A percentile compares a stretch with the other conserved stretches of the same genome.
These are phyloP conservation scores for Saturnispora sanitii DNA, from an alignment of 805 yeast species.

Conservation along the genomic window DNA sequence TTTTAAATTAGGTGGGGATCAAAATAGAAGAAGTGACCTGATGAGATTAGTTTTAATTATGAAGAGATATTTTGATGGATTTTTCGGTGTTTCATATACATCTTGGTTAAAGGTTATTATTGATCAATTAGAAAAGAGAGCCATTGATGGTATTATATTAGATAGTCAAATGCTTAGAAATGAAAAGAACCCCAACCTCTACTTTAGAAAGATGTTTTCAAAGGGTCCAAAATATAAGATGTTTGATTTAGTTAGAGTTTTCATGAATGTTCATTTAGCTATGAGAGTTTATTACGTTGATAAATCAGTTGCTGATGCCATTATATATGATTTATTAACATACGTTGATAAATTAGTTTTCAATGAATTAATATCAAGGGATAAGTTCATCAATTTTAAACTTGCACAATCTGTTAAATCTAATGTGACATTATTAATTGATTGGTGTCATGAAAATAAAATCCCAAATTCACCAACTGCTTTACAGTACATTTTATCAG, in stretches of 20 bases:
- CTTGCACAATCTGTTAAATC: constrained; percentile 6
- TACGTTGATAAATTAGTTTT: constrained; percentile 10
- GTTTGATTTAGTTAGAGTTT: constrained; percentile 9
- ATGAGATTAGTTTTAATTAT: constrained; percentile 11
- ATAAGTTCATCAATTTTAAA: constrained; percentile 6
- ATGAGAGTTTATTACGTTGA: constrained; percentile 10
- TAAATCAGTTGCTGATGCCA: constrained; percentile 2
- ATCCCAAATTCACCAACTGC: constrained; percentile 12
- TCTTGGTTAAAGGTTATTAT: constrained; percentile 11
- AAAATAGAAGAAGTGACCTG: constrained; percentile 10
- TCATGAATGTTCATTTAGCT: constrained; percentile 8
- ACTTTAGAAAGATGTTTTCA: constrained; percentile 6
- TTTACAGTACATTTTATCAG: constrained; percentile 9
- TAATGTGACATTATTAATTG: constrained; percentile 9
- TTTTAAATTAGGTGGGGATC: constrained; percentile 2
- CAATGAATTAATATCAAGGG: constrained; percentile 9
- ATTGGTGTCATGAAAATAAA: constrained; percentile 12
- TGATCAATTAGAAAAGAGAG: constrained; percentile 7
- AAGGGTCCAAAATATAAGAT: constrained; percentile 9
- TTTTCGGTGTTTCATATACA: constrained; percentile 12
- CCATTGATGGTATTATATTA: constrained; percentile 8
- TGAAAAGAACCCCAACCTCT: constrained; percentile 1
- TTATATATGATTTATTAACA: constrained; percentile 8
- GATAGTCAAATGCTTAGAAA: constrained; percentile 5
- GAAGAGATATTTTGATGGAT: constrained; percentile 14